Base-by-base conservation (phyloP, 176 grass and related monocot genomes). In the Carex cristatella region DNA sequence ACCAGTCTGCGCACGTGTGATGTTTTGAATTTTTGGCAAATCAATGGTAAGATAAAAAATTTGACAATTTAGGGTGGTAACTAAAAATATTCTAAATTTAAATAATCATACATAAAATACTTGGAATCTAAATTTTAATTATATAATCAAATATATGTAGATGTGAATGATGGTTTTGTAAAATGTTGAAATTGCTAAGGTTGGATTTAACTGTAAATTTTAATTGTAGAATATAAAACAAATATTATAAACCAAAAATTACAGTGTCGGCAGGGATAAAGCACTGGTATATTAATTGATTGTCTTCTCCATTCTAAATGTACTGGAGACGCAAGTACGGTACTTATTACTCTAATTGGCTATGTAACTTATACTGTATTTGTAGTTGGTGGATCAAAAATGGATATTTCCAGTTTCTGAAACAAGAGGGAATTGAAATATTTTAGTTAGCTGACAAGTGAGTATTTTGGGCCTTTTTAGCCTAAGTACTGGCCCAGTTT, bases 1-100 rank as follows among this genome's bases (percentile, higher is more conserved):
- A 0, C 0, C 4, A 40, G 4, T 40, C 0, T 4, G 38, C 3
- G 4, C 38, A 40, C 0, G 38, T 0, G 38, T 5, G 0, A 5
- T 40, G 38, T 40, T 40, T 40, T 40, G 38, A 40, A 40, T 40
- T 40, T 40, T 40, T 40, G 4, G 38, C 38, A 38, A 38, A 4
- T 38, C 37, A 38, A 38, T 38, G 3, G 0, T 38, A 38, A 38
- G 3, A 5, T 40, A 3, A 5, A 4, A 40, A 40, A 4, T 40
- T 40, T 40, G 38, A 40, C 5, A 40, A 4, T 40, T 40, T 40
- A 40, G 38, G 4, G 38, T 38, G 38, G 38, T 40, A 40, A 40
- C 38, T 40, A 40, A 40, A 40, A 40, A 40, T 0, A 40, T 40
- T 4, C 5, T 4, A 40, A 0, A 40, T 40, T 40, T 40, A 40